Evolutionary conservation across 225 moss, liverwort and hornwort species (phyloP).

Genomic region (Antitrichia curtipendula): DNA sequence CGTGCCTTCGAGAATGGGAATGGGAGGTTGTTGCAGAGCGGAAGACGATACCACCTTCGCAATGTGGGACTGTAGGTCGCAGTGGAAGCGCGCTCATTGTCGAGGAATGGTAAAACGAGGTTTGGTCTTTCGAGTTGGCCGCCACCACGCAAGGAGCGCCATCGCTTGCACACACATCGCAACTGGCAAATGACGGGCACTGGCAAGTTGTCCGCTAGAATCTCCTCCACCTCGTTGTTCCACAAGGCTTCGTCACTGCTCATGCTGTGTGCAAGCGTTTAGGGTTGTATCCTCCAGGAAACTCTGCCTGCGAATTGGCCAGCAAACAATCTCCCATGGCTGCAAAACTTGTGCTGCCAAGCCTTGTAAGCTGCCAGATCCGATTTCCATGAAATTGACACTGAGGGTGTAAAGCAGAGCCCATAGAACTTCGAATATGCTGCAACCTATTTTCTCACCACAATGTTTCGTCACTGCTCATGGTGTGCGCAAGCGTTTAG

Average conservation of each 20-base stretch:
- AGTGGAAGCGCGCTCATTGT: slow-evolving; percentile 8
- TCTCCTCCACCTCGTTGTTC: slow-evolving; percentile 29
- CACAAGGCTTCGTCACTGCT: background rate
- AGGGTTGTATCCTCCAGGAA: background rate
- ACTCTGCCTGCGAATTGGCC: background rate
- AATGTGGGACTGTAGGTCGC: slow-evolving; percentile 28
- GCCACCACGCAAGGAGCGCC: slow-evolving; percentile 25
- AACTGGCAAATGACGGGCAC: slow-evolving; percentile 34
- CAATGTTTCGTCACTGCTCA: background rate
- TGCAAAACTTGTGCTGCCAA: background rate
- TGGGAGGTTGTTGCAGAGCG: slow-evolving; percentile 22
- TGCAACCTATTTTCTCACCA: background rate
- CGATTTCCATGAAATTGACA: background rate
- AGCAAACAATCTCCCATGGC: background rate
- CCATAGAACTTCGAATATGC: background rate
- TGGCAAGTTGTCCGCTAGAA: slow-evolving; percentile 28
- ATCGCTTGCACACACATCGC: slow-evolving; percentile 40
- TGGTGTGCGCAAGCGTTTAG: background rate
- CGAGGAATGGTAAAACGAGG: slow-evolving; percentile 19
- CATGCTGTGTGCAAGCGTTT: background rate
- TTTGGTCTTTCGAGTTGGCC: slow-evolving; percentile 2
- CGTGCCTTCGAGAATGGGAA: slow-evolving; percentile 13
- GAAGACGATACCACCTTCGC: slow-evolving; percentile 31
- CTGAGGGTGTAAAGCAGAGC: background rate
- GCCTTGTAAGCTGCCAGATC: background rate